Evolutionary conservation across 2,329 filamentous ascomycete genomes (phyloP), one percentile per base, ranked within the genome.

Genomic region (Hysterium pulicare): DNA sequence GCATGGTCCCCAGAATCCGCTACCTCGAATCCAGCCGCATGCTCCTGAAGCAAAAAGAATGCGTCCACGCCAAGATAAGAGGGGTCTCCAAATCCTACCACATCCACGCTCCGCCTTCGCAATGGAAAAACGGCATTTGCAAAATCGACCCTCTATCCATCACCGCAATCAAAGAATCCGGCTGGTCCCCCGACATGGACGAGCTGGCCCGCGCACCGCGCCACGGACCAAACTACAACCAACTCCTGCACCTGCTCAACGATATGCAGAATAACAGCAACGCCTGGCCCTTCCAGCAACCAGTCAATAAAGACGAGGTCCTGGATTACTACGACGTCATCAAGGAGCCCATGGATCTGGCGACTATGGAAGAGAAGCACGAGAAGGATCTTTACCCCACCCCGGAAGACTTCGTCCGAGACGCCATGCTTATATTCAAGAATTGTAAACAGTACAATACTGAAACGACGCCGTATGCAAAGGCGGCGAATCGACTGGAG

Each of bases 321-420:
- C 83, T 89, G n/a, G 93, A 98, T 66, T 98, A 98, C 71, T 97
- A 97, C 73, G 89, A 95, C 46, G 90, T 97, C 47, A 98, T 98
- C 73, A 90, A 90, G 62, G 87, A 95, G 66, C 93, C 93, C 26
- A 98, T 98, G 93, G 93, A 96, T 62, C 75, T 96, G 36, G 84
- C 81, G 36, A 96, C 90, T 16, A 97, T 98, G 91, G 93, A 97
- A 68, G 83, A 82, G 54, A 95, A 95, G 69, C 84, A 96, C 50
- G 90, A 97, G 61, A 88, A 89, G 30, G 93, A 97, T 68, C 81
- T 91, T 59, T 98, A 98, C 62, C 80, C 83, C 13, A 90, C 82
- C 0, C 91, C 93, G 0, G 90, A 97, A 61, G 93, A 97, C 57
- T 96, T 98, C 56, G 83, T 91, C 70, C 81, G 78, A 49, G 93